Conservation (phyloP, 2,329 filamentous ascomycete species). For the Aspergillus phoenicis region DNA sequence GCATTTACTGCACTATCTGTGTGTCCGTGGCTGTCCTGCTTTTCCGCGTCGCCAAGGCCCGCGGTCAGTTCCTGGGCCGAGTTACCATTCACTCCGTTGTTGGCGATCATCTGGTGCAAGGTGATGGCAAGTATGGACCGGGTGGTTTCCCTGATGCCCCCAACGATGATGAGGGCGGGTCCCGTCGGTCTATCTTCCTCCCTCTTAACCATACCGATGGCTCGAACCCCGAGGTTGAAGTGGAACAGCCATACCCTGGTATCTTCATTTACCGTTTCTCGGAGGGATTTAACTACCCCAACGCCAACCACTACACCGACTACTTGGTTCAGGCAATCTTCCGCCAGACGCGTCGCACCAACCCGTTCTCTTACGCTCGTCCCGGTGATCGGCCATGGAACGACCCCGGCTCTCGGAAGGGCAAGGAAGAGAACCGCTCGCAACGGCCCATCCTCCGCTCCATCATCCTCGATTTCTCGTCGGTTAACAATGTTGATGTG, state of each 20-base stretch:
- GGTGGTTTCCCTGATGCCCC: constrained; percentile 40
- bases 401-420: constrained; percentile 74
- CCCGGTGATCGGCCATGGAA: constrained; percentile 91
- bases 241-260: constrained; percentile 84
- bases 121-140: constrained; percentile 64
- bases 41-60: constrained; percentile 79
- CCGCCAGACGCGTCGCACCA: constrained; percentile 73
- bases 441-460: constrained; percentile 74
- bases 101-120: constrained; percentile 71
- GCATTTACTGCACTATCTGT: constrained; percentile 83
- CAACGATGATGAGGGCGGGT: constrained; percentile 49
- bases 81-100: constrained; percentile 83
- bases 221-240: constrained; percentile 78
- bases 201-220: constrained; percentile 87
- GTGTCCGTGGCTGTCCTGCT: constrained; percentile 77
- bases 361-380: constrained; percentile 64
- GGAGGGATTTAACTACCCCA: constrained; percentile 95
- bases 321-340: constrained; percentile 71
- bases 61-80: constrained; percentile 79
- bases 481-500: constrained; percentile 91
- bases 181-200: constrained; percentile 77
- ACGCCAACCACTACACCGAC: constrained; percentile 85
- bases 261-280: constrained; percentile 95
- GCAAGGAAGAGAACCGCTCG: constrained; percentile 52
- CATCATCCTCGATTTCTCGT: constrained; percentile 90